Conservation (phyloP, 257 asterid species). For the Solanum phureja region DNA sequence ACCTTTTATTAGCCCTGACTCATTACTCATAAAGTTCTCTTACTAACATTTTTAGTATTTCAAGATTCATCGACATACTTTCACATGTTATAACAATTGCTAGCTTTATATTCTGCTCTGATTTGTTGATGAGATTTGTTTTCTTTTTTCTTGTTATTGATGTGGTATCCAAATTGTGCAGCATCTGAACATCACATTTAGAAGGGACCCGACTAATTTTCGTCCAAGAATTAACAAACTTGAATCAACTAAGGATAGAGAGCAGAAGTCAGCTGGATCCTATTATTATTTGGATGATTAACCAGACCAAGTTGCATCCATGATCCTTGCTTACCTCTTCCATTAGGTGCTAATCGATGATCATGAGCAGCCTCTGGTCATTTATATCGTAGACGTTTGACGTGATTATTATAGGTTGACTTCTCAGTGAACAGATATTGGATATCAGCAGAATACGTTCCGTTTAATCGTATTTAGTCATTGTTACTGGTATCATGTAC, state of each 20-base stretch:
- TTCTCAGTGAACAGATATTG: not conserved
- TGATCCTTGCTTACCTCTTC: conserved; percentile 2
- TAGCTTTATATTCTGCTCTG: not conserved
- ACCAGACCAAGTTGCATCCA: not conserved
- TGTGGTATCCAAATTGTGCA: conserved; percentile 13
- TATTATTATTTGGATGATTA: conserved; percentile 88
- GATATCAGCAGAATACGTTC: not conserved
- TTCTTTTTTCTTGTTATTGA: not conserved
- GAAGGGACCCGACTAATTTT: conserved; percentile 92
- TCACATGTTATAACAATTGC: not conserved
- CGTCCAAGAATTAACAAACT: conserved; percentile 94
- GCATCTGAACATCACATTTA: conserved; percentile 93
- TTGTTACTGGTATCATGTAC: not conserved
- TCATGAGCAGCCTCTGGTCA: not conserved
- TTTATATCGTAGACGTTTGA: not conserved
- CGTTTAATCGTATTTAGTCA: not conserved
- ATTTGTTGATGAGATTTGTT: not conserved
- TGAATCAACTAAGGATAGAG: conserved; percentile 95
- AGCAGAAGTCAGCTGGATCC: conserved; percentile 91
- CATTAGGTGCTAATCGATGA: not conserved
- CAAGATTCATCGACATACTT: not conserved
- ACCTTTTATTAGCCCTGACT: not conserved
- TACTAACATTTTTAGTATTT: not conserved
- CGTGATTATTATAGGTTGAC: not conserved
- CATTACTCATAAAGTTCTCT: not conserved